Base-by-base conservation (phyloP, 805 yeast genomes). In the Ogataea haglerorum region DNA sequence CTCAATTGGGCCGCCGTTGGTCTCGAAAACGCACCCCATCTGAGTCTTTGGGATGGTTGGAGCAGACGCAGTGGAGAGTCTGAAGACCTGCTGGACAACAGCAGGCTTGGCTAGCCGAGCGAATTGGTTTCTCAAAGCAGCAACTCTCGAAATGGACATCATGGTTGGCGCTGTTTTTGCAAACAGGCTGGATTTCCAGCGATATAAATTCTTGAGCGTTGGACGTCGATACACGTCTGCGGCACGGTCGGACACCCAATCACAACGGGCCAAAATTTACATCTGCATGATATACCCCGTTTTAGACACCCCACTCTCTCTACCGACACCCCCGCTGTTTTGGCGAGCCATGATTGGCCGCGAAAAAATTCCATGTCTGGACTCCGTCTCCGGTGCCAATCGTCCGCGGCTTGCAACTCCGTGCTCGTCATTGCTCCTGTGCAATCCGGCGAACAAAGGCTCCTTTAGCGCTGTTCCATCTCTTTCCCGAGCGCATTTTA, bases 1-100 rank as follows among this genome's bases (percentile, higher is more conserved):
- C 51, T 64, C 64, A 56, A 82, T 63, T 43, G 75, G 72, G 53
- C 85, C 85, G 45, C 76, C 74, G 67, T 68, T 64, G 58, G 70
- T 73, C 63, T 78, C 80, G 63, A 80, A 79, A 58, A 80, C 68
- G 31, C 79, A 76, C 43, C 80, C 89, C 59, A 77, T 79, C 67
- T 80, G 86, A 45, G 79, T 73, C 47, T 40, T 40, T 40, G 48
- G 48, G 21, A 44, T 40, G 38, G 19, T 13, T 23, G 43, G 43
- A 14, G 43, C 34, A 19, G 25, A 18, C 27, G 30, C 26, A 17
- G 43, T 28, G 13, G 43, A 40, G 38, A 34, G 28, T 34, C 38
- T 40, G 38, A 34, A 29, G 16, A 30, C 30, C 26, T 40, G 44
- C 36, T 40, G 44, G 18, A 36, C 39, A 23, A 38, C 29, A 34